Conservation (phyloP, 129 eudicot genomes). For the Ambrosia trifida region DNA sequence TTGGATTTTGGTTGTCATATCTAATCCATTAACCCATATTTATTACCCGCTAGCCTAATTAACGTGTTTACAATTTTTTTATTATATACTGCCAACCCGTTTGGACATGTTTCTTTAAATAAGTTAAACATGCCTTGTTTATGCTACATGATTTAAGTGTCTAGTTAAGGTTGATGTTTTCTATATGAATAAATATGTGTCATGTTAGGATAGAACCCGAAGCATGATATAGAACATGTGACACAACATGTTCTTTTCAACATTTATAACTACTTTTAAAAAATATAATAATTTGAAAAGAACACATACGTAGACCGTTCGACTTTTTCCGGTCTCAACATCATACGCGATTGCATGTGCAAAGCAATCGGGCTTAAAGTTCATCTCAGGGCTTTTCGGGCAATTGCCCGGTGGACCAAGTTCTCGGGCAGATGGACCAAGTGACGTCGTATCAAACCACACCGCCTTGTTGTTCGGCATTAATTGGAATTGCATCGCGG, state of each 20-base stretch:
- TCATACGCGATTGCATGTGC: conserved; percentile 85
- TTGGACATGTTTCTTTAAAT: too few species aligned
- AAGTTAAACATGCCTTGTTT: too few species aligned
- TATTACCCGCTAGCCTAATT: too few species aligned
- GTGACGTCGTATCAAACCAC: conserved; percentile 69
- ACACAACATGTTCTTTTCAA: neutral
- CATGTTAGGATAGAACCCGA: too few species aligned
- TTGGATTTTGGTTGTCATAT: too few species aligned
- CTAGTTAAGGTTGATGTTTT: too few species aligned
- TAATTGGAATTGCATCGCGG: conserved; percentile 85
- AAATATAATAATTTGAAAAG: neutral
- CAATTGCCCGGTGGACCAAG: conserved; percentile 46
- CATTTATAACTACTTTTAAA: neutral
- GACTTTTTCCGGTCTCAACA: conserved; percentile 40
- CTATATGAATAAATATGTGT: too few species aligned
- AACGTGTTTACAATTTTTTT: too few species aligned
- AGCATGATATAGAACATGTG: neutral
- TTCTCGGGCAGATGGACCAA: conserved; percentile 56
- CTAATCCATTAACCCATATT: too few species aligned
- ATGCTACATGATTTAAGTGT: too few species aligned
- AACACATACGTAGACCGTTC: conserved; percentile 45
- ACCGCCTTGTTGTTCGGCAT: conserved; percentile 69
- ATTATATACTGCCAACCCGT: too few species aligned
- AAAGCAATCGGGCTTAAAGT: conserved; percentile 49
- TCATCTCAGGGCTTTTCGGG: conserved; percentile 33